Percentiles rank a stretch among this genome's conserved stretches.
Conservation (phyloP, 164 flowering plant genomes). For the Platanus orientalis region DNA sequence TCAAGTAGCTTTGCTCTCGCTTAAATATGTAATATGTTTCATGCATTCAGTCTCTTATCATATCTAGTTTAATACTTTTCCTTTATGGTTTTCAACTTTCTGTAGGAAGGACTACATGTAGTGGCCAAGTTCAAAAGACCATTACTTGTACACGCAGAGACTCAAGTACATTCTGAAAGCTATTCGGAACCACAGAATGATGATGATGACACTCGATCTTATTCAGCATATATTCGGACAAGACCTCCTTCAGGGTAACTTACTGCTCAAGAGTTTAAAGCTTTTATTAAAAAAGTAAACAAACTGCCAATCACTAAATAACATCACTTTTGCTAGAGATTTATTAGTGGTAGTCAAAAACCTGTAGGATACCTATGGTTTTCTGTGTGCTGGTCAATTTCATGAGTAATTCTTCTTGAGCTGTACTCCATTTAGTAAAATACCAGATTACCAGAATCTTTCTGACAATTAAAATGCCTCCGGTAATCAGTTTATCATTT, state of each 20-base stretch:
- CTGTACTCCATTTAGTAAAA: too few relatives aligned
- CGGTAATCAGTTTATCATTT: background rate
- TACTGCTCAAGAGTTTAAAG: background rate
- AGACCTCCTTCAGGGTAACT: constrained; percentile 82
- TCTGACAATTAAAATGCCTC: background rate
- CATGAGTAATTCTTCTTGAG: background rate
- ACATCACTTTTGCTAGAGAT: background rate
- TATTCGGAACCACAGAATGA: too few relatives aligned
- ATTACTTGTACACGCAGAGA: too few relatives aligned
- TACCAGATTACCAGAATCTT: too few relatives aligned
- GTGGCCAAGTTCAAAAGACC: constrained; percentile 79
- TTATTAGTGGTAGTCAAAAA: too few relatives aligned
- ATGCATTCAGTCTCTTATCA: too few relatives aligned
- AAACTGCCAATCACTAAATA: background rate
- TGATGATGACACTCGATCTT: constrained; percentile 49
- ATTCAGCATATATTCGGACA: constrained; percentile 74
- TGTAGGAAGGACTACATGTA: constrained; percentile 66
- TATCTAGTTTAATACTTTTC: background rate
- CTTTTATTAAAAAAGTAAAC: background rate
- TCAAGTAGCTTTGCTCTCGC: too few relatives aligned
- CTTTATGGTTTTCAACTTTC: background rate
- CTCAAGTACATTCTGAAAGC: constrained; percentile 39
- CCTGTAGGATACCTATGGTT: too few relatives aligned
- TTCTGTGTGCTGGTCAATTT: too few relatives aligned
- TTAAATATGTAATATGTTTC: too few relatives aligned